phyloP scores from a whole-genome alignment of 306 rosid genomes.

The Morella rubra region DNA sequence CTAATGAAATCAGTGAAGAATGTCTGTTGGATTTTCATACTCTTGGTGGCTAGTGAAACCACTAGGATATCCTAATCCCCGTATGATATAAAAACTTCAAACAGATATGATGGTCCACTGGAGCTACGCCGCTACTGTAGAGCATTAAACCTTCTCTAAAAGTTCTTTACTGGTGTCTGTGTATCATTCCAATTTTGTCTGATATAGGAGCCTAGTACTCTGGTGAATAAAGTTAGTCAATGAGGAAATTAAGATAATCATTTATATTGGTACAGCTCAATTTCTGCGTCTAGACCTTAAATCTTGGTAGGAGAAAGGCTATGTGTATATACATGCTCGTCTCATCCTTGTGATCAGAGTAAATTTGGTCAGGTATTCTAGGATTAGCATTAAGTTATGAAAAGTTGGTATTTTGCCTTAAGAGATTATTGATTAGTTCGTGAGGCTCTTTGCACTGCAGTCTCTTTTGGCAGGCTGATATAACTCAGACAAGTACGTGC shows the following conservation, averaged over 20 bases:
- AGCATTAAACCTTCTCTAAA: constrained; percentile 15
- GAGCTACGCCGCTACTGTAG: constrained; percentile 26
- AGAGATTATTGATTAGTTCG: background rate
- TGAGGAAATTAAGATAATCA: background rate
- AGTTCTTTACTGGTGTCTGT: background rate
- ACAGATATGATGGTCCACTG: background rate
- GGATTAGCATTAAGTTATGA: background rate
- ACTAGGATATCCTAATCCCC: constrained; percentile 2
- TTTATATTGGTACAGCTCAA: background rate
- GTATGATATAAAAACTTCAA: constrained; percentile 10
- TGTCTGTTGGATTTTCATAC: constrained; percentile 7
- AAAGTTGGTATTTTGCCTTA: background rate
- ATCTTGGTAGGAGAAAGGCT: background rate
- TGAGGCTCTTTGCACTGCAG: background rate
- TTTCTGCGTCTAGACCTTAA: background rate
- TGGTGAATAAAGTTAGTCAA: background rate
- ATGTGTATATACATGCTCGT: background rate
- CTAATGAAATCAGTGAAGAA: background rate
- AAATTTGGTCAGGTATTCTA: background rate
- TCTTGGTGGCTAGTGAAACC: background rate
- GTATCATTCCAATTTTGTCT: background rate
- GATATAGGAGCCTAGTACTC: background rate
- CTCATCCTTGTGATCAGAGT: background rate
- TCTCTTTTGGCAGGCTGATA: background rate
- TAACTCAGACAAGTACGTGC: background rate